Evolutionary conservation across 2,329 filamentous ascomycete genomes (phyloP).

Genomic region (Shiraia sp.): DNA sequence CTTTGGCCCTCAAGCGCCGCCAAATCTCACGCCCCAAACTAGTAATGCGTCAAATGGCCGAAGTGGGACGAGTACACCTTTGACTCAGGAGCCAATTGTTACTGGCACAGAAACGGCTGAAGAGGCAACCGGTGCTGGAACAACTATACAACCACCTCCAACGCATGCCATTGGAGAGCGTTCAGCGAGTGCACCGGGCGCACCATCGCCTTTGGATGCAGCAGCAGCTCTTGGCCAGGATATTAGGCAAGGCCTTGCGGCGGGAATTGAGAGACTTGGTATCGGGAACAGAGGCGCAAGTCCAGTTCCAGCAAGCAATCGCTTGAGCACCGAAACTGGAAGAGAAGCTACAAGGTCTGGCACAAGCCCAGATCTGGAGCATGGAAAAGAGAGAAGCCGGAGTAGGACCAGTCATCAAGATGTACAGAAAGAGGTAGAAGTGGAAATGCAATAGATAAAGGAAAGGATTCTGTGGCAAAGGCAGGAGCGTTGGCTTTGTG

Average conservation of each 20-base stretch:
- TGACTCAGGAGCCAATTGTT: slow-evolving; percentile 37
- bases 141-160: slow-evolving; percentile 26
- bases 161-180: slow-evolving; percentile 23
- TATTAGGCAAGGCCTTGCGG: slow-evolving; percentile 34
- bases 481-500: background rate
- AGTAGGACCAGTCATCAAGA: slow-evolving; percentile 20
- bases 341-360: slow-evolving; percentile 13
- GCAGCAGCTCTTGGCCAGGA: slow-evolving; percentile 36
- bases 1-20: slow-evolving; percentile 30
- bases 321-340: slow-evolving; percentile 14
- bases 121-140: slow-evolving; percentile 35
- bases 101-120: slow-evolving; percentile 42
- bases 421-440: slow-evolving; percentile 33
- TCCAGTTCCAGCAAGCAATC: slow-evolving; percentile 13
- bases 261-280: slow-evolving; percentile 36
- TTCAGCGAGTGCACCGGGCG: slow-evolving; percentile 6
- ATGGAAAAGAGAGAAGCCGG: slow-evolving; percentile 17
- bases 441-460: slow-evolving; percentile 40
- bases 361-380: slow-evolving; percentile 10
- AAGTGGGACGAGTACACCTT: slow-evolving; percentile 31
- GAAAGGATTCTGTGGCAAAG: background rate
- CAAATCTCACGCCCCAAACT: slow-evolving; percentile 31
- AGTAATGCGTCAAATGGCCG: slow-evolving; percentile 28
- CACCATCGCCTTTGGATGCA: slow-evolving; percentile 26
- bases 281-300: slow-evolving; percentile 24